phyloP scores from a whole-genome alignment of 1,284 basidiomycete genomes.

The Xerocomus subilludens region DNA sequence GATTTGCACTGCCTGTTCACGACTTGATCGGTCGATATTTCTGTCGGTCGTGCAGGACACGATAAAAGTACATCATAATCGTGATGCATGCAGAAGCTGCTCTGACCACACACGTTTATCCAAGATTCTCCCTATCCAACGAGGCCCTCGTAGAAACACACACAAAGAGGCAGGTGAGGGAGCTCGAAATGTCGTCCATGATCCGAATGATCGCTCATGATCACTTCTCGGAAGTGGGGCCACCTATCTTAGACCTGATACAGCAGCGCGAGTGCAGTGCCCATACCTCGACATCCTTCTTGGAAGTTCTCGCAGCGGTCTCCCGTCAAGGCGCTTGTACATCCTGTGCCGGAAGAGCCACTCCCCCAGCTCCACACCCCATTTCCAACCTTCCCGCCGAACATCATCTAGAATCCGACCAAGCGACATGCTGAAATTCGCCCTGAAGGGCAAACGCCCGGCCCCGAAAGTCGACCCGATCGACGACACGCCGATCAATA shows the following conservation, averaged over 20 bases:
- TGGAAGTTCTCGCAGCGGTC: neutral
- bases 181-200: neutral
- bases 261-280: neutral
- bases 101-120: slow-evolving; percentile 11
- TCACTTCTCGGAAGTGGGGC: slow-evolving; percentile 6
- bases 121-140: neutral
- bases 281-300: neutral
- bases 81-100: slow-evolving; percentile 16
- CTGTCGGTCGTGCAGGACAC: neutral
- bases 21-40: neutral
- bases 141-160: neutral
- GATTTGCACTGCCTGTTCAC: neutral
- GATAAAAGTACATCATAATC: slow-evolving; percentile 8
- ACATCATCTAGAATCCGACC: neutral
- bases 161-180: slow-evolving; percentile 33
- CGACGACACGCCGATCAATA: neutral
- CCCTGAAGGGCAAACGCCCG: neutral
- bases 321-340: too few relatives aligned
- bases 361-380: neutral
- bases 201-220: slow-evolving; percentile 14
- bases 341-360: neutral
- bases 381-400: neutral
- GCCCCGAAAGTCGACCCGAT: neutral
- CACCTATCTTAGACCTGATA: neutral
- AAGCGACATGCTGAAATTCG: neutral